Percentiles rank a stretch among this genome's conserved stretches.
Conservation (phyloP, 179 eudicot species). For the Corrigiola litoralis region DNA sequence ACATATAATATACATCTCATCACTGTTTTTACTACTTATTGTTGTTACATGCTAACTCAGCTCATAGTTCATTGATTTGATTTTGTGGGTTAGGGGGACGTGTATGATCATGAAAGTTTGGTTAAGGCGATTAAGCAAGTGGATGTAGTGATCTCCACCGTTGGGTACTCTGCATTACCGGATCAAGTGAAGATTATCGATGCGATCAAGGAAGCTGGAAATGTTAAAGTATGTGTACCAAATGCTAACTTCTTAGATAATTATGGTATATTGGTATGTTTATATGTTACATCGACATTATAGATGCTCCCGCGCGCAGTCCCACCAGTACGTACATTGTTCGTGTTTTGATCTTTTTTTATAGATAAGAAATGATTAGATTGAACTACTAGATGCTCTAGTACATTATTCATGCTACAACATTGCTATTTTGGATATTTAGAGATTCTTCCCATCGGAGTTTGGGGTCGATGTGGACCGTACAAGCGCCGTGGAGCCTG, state of each 20-base stretch:
- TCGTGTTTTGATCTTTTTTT: no score
- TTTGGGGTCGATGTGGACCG: conserved; percentile 53
- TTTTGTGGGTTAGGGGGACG: conserved; percentile 42
- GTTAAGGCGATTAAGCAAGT: conserved; percentile 61
- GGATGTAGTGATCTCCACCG: conserved; percentile 60
- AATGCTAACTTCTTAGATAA: not conserved
- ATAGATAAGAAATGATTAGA: no score
- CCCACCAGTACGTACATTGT: no score
- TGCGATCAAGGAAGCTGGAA: conserved; percentile 70
- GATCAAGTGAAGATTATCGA: conserved; percentile 62
- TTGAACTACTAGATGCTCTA: no score
- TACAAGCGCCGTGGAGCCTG: conserved; percentile 56
- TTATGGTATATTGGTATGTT: no score
- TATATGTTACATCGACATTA: no score
- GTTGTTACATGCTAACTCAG: not conserved
- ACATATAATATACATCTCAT: not conserved
- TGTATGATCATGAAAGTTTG: conserved; percentile 52
- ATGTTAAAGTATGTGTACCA: conserved; percentile 42
- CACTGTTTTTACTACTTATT: no score
- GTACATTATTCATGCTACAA: no score
- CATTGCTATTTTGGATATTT: not conserved
- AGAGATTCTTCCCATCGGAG: conserved; percentile 44
- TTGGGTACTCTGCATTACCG: conserved; percentile 31
- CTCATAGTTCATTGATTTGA: not conserved
- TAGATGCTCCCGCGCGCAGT: no score